These are phyloP conservation scores for Lepidium sativum DNA, from an alignment of 345 rosid species.

Conservation along the genomic window DNA sequence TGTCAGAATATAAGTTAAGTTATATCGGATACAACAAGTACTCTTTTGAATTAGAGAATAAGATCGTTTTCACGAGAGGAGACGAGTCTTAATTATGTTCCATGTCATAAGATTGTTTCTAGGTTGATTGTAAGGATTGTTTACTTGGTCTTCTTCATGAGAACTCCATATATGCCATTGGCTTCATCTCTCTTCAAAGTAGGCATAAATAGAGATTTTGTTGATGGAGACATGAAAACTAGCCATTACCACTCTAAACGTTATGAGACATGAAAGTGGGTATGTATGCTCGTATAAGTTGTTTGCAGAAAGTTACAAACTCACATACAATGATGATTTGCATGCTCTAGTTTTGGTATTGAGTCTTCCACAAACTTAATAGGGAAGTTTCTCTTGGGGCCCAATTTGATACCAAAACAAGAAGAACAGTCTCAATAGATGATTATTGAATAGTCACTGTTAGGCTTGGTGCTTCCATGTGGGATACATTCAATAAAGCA, in stretches of 20 bases:
- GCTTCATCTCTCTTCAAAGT: conserved; percentile 14
- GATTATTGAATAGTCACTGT: conserved; percentile 18
- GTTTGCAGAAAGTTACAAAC: conserved; percentile 17
- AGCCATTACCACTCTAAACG: conserved; percentile 8
- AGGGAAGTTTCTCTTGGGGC: conserved; percentile 20
- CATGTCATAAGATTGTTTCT: not conserved
- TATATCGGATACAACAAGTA: not conserved
- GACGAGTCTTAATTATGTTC: no score
- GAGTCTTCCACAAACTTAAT: not conserved
- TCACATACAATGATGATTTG: conserved; percentile 17
- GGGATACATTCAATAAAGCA: conserved; percentile 4
- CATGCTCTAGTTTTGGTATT: conserved; percentile 2
- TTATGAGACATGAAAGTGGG: conserved; percentile 9
- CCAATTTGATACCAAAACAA: conserved; percentile 25
- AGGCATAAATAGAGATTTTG: not conserved
- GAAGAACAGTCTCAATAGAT: conserved; percentile 12
- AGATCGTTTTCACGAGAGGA: not conserved
- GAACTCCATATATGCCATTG: not conserved
- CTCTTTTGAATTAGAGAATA: not conserved
- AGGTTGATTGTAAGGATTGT: not conserved
- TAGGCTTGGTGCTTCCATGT: conserved; percentile 23
- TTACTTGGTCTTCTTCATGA: not conserved
- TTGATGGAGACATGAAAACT: conserved; percentile 22
- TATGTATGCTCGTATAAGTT: not conserved
- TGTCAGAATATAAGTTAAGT: not conserved